Base-by-base conservation (phyloP, 2,329 filamentous ascomycete genomes). In the Orbilia ellipsospora region DNA sequence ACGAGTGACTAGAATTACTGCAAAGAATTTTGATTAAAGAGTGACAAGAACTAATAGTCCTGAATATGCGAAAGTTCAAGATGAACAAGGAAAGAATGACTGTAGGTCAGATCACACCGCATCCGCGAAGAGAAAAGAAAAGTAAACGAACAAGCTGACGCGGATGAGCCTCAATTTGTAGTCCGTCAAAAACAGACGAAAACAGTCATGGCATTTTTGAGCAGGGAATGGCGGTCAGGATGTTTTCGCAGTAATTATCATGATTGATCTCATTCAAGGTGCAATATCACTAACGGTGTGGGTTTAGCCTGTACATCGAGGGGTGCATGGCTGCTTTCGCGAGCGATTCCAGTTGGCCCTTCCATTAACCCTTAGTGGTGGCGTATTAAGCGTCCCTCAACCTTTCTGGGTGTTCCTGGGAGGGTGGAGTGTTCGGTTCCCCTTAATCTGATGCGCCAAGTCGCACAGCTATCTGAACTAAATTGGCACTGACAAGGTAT, bases 361-460 rank as follows among this genome's bases (percentile, higher is more conserved):
- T 54, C 26, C 20, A 55, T 55, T 36, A 55, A 57, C 50, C 26
- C 16, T 63, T 54, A 60, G 28, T 42, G 48, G 63, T 74, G 70
- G 72, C 64, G 64, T 69, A n/a, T 55, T 72, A 52, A 64, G 31
- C 52, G 44, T 61, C 18, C 16, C 18, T 52, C 50, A 28, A 13
- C n/a, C 48, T 23, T 36, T 36, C 48, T 23, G 26, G 68, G 68
- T 60, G 31, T 2, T 56, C 64, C 63, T 16, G 45, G 57, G 16
- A 52, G 40, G 45, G 51, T 61, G 63, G 50, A 52, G 57, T 60
- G n/a, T 48, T 64, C 70, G 72, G 64, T 40, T 75, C 72, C 72
- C 72, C 72, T 69, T 75, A 69, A 75, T 69, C 69, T 73, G 68
- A 64, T 63, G 72, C 60, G 72, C 72, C 72, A 75, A 75, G 72